Base-by-base conservation (phyloP, 805 yeast genomes). In the Yarrowia sp. region DNA sequence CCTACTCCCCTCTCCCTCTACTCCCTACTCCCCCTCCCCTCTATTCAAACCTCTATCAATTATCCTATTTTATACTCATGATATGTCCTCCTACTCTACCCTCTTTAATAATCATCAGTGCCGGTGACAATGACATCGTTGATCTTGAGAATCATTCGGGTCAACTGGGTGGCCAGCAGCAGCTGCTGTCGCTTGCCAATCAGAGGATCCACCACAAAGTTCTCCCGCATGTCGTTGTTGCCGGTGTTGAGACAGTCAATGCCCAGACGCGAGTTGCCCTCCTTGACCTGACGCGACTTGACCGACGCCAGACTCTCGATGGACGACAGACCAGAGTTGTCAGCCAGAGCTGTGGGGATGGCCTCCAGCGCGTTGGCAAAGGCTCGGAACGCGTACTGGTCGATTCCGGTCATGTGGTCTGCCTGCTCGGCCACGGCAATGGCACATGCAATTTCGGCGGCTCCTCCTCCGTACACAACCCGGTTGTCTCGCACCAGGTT, bases 391-490 rank as follows among this genome's bases (percentile, higher is more conserved):
- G 98, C 98, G 75, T 95, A 95, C 80, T 96, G 99, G 72, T 93
- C 98, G 68, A 93, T 93, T 66, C 98, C 98, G 71, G 87, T 87
- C 77, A 90, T 96, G 73, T 84, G 86, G 76, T 93, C 97, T 58
- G 98, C 98, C 69, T 89, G 96, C 58, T 88, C 90, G 65, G 91
- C 81, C 16, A 95, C 96, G 17, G 95, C 96, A 70, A 95, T 79
- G 14, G 98, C 92, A 80, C 96, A 89, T 2, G 97, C 83, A 62
- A 95, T 86, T 79, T 95, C 99, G 38, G 98, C 96, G 22, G 99
- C 96, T 70, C 99, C 99, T 71, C 99, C 99, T 68, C 99, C 99
- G 73, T 95, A 95, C n/a, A 96, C 98, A 51, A 95, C 90, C 76
- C 97, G 84, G 75, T 86, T 88, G 76, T 96, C 98, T 72, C 87